phyloP scores from a whole-genome alignment of 2,329 filamentous ascomycete species.

The Calonectria naviculata region DNA sequence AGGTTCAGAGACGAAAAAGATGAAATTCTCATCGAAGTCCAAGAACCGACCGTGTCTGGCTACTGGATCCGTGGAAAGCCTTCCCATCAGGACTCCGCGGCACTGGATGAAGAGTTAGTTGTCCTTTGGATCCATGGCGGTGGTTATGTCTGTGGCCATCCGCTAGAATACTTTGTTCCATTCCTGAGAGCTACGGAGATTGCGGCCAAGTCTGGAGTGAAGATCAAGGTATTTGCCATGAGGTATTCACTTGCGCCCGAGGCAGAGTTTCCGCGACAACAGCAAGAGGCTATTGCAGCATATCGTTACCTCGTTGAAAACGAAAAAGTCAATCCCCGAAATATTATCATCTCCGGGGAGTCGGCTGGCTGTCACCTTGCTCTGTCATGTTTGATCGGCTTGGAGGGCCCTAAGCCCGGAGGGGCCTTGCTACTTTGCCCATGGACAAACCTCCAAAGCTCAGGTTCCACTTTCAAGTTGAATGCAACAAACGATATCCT shows the following conservation, averaged over 20 bases:
- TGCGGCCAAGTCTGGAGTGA: not conserved
- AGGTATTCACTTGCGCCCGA: not conserved
- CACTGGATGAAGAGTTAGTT: not conserved
- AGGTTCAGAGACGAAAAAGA: not conserved
- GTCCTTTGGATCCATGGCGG: not conserved
- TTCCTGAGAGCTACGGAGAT: not conserved
- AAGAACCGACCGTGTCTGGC: not conserved
- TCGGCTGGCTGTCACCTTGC: not conserved
- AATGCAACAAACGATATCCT: not conserved
- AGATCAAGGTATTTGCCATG: not conserved
- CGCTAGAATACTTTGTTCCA: not conserved
- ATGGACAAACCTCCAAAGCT: not conserved
- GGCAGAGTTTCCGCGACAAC: not conserved
- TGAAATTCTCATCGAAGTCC: not conserved
- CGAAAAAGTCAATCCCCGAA: not conserved
- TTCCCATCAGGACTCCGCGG: not conserved
- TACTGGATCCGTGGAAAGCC: conserved; percentile 6
- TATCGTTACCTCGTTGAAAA: conserved; percentile 1
- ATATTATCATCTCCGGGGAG: not conserved
- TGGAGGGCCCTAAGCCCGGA: not conserved
- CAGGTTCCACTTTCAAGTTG: not conserved
- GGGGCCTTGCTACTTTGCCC: not conserved
- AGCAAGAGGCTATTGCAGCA: not conserved
- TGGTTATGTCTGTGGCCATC: not conserved
- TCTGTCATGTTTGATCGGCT: not conserved